Evolutionary conservation across 768 basidiomycete genomes (phyloP).

Genomic region (Termitomyces sp.): DNA sequence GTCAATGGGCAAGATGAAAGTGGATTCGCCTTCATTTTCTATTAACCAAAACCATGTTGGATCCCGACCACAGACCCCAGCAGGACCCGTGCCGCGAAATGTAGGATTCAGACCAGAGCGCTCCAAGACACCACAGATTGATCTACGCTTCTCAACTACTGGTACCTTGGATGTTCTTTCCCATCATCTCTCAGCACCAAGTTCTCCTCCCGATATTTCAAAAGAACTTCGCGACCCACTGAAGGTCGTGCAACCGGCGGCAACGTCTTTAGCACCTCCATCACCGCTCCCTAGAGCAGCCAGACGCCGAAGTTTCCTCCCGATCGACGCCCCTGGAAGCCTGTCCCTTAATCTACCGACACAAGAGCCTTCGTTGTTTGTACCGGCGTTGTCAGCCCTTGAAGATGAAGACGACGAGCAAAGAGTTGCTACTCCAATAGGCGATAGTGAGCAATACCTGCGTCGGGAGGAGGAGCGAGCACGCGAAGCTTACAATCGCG

Average conservation of each 20-base stretch:
- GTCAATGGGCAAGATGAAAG: conserved; percentile 91
- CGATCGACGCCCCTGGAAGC: conserved; percentile 60
- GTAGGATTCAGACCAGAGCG: conserved; percentile 25
- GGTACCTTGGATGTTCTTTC: conserved; percentile 51
- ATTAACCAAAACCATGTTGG: conserved; percentile 28
- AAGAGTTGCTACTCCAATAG: conserved; percentile 36
- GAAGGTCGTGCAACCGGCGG: conserved; percentile 16
- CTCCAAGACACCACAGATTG: conserved; percentile 53
- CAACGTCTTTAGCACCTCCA: conserved; percentile 34
- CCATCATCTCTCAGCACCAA: conserved; percentile 26
- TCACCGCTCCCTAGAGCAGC: conserved; percentile 44
- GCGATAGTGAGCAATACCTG: conserved; percentile 43
- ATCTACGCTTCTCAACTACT: conserved; percentile 68
- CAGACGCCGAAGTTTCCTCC: conserved; percentile 86
- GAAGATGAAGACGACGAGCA: conserved; percentile 32
- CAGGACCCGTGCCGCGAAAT: conserved; percentile 21
- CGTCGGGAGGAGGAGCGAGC: conserved; percentile 69
- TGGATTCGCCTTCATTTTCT: conserved; percentile 48
- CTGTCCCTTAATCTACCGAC: conserved; percentile 55
- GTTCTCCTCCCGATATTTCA: conserved; percentile 19
- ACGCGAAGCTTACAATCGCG: conserved; percentile 70
- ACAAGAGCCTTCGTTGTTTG: conserved; percentile 58
- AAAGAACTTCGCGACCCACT: conserved; percentile 22
- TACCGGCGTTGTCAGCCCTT: conserved; percentile 44
- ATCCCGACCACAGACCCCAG: conserved; percentile 26